Evolutionary conservation across 306 rosid genomes (phyloP).

Genomic region (Erythrophleum fordii): DNA sequence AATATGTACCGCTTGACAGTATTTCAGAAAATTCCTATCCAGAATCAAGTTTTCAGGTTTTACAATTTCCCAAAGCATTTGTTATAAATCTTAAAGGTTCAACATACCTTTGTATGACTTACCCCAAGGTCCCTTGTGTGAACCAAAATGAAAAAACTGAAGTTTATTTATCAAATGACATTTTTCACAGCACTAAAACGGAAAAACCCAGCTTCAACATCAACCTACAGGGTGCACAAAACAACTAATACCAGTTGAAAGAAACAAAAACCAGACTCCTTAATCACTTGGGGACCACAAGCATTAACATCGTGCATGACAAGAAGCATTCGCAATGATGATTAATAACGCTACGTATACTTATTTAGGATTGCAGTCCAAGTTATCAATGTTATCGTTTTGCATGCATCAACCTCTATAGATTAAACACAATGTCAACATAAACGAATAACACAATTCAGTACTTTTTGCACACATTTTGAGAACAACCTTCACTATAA

Average conservation of each 20-base stretch:
- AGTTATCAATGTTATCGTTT: not conserved
- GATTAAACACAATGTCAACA: slow-evolving; percentile 3
- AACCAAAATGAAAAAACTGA: not conserved
- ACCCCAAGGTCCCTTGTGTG: not conserved
- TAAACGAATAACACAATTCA: not conserved
- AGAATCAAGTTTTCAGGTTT: not conserved
- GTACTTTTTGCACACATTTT: not conserved
- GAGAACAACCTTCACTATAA: not conserved
- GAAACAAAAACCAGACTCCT: not conserved
- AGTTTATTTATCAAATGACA: not conserved
- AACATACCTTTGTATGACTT: not conserved
- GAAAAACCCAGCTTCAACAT: not conserved
- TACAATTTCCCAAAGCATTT: not conserved
- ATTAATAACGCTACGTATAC: too few species aligned
- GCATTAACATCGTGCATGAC: not conserved
- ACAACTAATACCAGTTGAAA: not conserved
- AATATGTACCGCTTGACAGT: not conserved
- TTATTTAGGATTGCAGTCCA: not conserved
- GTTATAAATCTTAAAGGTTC: not conserved
- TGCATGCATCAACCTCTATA: not conserved
- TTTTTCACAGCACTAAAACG: not conserved
- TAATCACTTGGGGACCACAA: not conserved
- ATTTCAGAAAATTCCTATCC: not conserved
- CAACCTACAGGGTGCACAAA: not conserved
- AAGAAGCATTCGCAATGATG: not conserved